Percentiles rank a stretch among this genome's conserved stretches.
Evolutionary conservation across 1,284 basidiomycete species (phyloP).

Genomic region (Cystobasidium sp.): DNA sequence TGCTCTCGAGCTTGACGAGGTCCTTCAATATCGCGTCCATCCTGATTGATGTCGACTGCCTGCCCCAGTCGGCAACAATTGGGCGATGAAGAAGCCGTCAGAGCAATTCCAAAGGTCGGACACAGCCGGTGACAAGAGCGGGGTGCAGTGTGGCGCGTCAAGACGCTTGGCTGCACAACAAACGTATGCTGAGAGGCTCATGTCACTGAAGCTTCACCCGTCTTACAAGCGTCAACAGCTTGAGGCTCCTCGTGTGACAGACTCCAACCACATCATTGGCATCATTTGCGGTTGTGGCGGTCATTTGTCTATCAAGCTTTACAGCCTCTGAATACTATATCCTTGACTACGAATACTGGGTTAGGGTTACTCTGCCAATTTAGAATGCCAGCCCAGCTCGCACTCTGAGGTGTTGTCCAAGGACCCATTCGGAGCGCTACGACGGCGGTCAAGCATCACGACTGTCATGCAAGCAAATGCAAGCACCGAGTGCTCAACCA

Average conservation of each 20-base stretch:
- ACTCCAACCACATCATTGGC: too few relatives aligned
- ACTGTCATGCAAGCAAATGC: background rate
- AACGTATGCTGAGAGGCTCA: too few relatives aligned
- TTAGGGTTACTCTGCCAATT: conserved; percentile 17
- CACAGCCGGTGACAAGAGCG: too few relatives aligned
- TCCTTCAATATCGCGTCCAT: conserved; percentile 39
- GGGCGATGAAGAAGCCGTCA: background rate
- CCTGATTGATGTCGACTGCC: background rate
- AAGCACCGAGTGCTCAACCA: background rate
- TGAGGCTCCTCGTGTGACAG: too few relatives aligned
- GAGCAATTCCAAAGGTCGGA: too few relatives aligned
- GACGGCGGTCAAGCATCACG: background rate
- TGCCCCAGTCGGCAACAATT: background rate
- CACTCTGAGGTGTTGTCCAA: conserved; percentile 4
- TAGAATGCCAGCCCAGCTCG: conserved; percentile 16
- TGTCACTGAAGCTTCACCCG: too few relatives aligned
- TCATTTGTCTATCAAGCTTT: background rate
- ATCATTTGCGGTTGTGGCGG: too few relatives aligned
- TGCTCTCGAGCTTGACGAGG: conserved; percentile 36
- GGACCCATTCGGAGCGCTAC: conserved; percentile 17
- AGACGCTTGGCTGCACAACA: too few relatives aligned
- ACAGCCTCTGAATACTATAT: conserved; percentile 6
- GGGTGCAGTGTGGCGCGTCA: too few relatives aligned
- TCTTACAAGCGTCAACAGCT: too few relatives aligned
- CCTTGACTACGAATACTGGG: background rate